Conservation (phyloP, 2,329 filamentous ascomycete species). For the Pezicula carpinea region DNA sequence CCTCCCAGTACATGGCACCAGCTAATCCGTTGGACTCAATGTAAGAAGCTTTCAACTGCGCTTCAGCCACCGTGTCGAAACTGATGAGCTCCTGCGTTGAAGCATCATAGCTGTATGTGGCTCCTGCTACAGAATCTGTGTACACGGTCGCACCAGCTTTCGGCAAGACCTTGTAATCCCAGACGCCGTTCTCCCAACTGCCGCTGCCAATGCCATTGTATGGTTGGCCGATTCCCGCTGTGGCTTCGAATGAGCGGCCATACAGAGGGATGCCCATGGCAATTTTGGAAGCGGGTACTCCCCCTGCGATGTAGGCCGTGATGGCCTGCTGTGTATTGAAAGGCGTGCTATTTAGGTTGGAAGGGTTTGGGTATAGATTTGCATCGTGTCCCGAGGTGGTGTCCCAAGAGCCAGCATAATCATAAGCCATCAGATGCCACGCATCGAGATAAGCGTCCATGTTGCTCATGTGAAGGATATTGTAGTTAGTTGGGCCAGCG, state of each 20-base stretch:
- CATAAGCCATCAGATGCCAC: slow-evolving; percentile 66
- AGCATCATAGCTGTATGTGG: slow-evolving; percentile 67
- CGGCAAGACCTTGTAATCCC: slow-evolving; percentile 78
- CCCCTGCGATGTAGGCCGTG: slow-evolving; percentile 56
- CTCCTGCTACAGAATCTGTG: slow-evolving; percentile 53
- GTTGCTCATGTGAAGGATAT: slow-evolving; percentile 37
- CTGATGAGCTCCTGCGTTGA: slow-evolving; percentile 59
- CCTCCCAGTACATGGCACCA: slow-evolving; percentile 86
- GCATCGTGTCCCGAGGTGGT: slow-evolving; percentile 61
- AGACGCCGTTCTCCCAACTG: slow-evolving; percentile 69
- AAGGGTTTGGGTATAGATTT: slow-evolving; percentile 58
- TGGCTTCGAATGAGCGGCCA: slow-evolving; percentile 63
- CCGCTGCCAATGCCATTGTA: slow-evolving; percentile 63
- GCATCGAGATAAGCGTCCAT: slow-evolving; percentile 47
- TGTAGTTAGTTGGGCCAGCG: slow-evolving; percentile 42
- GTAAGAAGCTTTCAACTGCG: slow-evolving; percentile 59
- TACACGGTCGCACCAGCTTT: slow-evolving; percentile 51
- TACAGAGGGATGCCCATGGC: slow-evolving; percentile 79
- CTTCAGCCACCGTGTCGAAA: slow-evolving; percentile 62
- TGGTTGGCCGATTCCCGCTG: slow-evolving; percentile 59
- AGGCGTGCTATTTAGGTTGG: slow-evolving; percentile 56
- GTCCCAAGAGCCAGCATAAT: slow-evolving; percentile 48
- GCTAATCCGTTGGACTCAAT: slow-evolving; percentile 59
- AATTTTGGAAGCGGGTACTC: slow-evolving; percentile 62
- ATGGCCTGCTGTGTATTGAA: slow-evolving; percentile 66